Conservation (phyloP, 495 filamentous ascomycete genomes). For the Aspergillus campestris region DNA sequence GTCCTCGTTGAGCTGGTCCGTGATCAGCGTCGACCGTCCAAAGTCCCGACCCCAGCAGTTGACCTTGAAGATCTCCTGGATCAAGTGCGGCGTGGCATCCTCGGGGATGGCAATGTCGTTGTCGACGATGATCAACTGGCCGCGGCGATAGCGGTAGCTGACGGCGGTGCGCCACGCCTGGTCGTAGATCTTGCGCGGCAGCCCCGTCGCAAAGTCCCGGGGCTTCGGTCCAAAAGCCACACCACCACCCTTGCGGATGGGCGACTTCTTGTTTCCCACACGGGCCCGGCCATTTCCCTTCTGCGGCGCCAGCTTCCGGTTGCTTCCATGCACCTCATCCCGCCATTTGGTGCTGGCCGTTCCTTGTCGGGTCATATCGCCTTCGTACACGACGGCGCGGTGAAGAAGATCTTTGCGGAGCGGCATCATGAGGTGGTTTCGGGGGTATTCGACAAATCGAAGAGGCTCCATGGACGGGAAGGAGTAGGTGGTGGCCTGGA, state of each 20-base stretch:
- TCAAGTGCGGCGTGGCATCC: conserved; percentile 46
- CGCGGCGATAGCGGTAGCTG: conserved; percentile 78
- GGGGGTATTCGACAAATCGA: conserved; percentile 67
- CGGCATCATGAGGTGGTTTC: conserved; percentile 75
- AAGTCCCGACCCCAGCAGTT: conserved; percentile 64
- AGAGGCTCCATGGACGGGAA: conserved; percentile 87
- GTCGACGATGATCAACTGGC: conserved; percentile 77
- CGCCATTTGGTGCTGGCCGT: conserved; percentile 81
- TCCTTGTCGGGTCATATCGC: conserved; percentile 78
- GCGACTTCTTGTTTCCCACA: conserved; percentile 70
- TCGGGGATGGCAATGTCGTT: conserved; percentile 55
- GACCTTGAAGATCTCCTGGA: conserved; percentile 53
- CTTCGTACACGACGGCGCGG: conserved; percentile 86
- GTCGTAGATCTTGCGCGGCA: conserved; percentile 90
- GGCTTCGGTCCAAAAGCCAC: conserved; percentile 80
- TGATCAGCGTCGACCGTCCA: conserved; percentile 74
- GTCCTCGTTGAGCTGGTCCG: conserved; percentile 34
- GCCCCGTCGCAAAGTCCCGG: conserved; percentile 74
- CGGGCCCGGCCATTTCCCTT: conserved; percentile 80
- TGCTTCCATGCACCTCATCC: conserved; percentile 71
- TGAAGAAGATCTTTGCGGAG: conserved; percentile 89
- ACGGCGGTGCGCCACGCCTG: conserved; percentile 92
- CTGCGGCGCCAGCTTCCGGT: conserved; percentile 68
- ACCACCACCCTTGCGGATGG: conserved; percentile 78
- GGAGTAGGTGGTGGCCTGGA: conserved; percentile 74